Evolutionary conservation across 1,284 basidiomycete species (phyloP).

Genomic region (Cryptococcus depauperatus): DNA sequence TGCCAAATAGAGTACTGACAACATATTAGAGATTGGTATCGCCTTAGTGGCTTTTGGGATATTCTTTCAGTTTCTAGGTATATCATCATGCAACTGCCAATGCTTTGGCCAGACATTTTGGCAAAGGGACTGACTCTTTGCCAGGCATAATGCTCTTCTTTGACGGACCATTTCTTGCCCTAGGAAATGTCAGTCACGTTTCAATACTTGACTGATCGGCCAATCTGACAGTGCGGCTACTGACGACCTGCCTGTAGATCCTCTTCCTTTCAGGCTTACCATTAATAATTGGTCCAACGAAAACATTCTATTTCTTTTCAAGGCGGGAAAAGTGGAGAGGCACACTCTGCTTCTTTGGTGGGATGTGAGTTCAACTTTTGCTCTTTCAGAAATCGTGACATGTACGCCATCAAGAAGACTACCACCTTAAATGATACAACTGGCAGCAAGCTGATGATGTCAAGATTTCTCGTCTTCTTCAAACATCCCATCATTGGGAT

Average conservation of each 20-base stretch:
- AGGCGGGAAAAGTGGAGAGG: conserved; percentile 92
- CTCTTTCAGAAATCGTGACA: too few relatives aligned
- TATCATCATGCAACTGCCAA: conserved; percentile 9
- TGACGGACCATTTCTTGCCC: conserved; percentile 89
- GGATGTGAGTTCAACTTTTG: conserved; percentile 50
- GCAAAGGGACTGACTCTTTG: background rate
- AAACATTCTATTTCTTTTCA: conserved; percentile 98
- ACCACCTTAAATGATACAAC: background rate
- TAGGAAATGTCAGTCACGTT: conserved; percentile 75
- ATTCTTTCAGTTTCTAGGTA: conserved; percentile 85
- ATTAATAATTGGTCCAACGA: conserved; percentile 87
- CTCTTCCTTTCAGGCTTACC: conserved; percentile 86
- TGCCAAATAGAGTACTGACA: conserved; percentile 2
- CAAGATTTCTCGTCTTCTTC: conserved; percentile 52
- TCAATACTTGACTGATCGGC: too few relatives aligned
- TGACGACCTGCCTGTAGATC: conserved; percentile 51
- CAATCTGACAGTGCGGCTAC: background rate
- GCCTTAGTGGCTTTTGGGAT: conserved; percentile 95
- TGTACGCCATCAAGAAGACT: too few relatives aligned
- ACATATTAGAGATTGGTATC: conserved; percentile 74
- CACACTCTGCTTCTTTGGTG: conserved; percentile 83
- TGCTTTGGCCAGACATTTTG: background rate
- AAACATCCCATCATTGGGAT: conserved; percentile 93
- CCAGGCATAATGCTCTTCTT: conserved; percentile 84
- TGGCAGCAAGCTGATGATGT: background rate